Conservation (phyloP, 352 stramenopile genomes). For the Pythium myriotylum region DNA sequence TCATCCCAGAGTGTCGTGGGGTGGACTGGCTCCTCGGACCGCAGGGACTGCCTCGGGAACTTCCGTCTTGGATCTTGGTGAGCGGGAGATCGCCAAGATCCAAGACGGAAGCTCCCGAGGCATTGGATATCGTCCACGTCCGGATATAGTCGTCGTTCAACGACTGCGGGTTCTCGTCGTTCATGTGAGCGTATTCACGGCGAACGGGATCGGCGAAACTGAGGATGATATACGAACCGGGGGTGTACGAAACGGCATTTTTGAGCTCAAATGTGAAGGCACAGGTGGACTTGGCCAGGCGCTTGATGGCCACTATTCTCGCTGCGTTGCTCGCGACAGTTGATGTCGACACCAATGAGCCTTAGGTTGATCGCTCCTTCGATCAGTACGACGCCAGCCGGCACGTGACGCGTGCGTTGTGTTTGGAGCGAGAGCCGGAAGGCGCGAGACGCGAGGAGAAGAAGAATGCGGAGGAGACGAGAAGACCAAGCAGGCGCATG, state of each 20-base stretch:
- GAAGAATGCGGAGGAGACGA: no score
- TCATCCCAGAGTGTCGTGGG: no score
- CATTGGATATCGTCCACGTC: constrained; percentile 19
- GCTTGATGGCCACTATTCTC: constrained; percentile 2
- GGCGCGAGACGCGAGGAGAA: no score
- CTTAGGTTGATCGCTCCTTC: constrained; percentile 1
- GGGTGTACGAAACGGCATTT: constrained; percentile 2
- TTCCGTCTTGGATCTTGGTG: no score
- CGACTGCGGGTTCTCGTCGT: constrained; percentile 5
- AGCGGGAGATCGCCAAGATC: no score
- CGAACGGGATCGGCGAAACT: background rate
- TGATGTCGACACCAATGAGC: background rate
- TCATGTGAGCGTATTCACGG: constrained; percentile 14
- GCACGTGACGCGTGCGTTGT: constrained; percentile 12
- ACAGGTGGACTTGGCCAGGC: constrained; percentile 1
- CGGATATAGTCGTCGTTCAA: constrained; percentile 22
- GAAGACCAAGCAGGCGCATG: no score
- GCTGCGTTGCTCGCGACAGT: background rate
- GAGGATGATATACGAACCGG: constrained; percentile 8
- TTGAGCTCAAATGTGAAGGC: constrained; percentile 16
- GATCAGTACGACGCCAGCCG: constrained; percentile 12
- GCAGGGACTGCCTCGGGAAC: no score
- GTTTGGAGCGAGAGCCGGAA: no score
- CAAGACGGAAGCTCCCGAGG: no score
- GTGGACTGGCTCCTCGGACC: no score